Evolutionary conservation across 164 flowering plant species (phyloP), one percentile per base, ranked within the genome.

Genomic region (Amborella trichopoda): DNA sequence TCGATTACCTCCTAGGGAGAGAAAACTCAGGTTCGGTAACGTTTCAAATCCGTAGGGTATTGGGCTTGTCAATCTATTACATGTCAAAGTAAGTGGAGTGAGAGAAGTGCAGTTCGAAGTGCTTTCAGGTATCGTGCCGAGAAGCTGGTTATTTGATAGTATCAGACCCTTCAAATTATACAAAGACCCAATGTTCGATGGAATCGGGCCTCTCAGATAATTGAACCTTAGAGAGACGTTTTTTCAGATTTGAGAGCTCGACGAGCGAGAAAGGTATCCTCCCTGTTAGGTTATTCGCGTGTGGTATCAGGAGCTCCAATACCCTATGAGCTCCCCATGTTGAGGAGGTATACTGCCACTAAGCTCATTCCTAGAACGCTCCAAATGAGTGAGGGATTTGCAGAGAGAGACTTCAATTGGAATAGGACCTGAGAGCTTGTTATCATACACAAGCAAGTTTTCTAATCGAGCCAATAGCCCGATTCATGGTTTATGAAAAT

Each of bases 121-220:
- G 46, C 77, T 74, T 18, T 76, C 24, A 5, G 96, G 96, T 40
- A 86, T 64, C 8, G 80, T 26, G 28, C 93, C 96, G 44, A 59
- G 65, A 0, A 86, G 65, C 43, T 48, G 53, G 55, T 78, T 83
- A 46, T 32, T 37, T 26, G 48, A 44, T 28, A 67, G 16, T n/a
- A 57, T 59, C 11, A 86, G 49, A 47, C 46, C 60, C 72, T 50
- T 43, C 45, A 86, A 56, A 41, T 78, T 75, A 40, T 63, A 28
- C 22, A 86, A 71, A 19, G 49, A 48, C 12, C 96, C 90, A 3
- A 86, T 54, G 37, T 67, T 60, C 12, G 50, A 33, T 2, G 87
- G 90, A 34, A 85, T 56, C 44, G 62, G 33, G 11, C 95, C 95
- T 13, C 56, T 44, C 12, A 85, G 21, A 22, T 55, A 65, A 58